Base-by-base conservation (phyloP, 2,329 filamentous ascomycete genomes). In the Microdochium trichocladiopsis region DNA sequence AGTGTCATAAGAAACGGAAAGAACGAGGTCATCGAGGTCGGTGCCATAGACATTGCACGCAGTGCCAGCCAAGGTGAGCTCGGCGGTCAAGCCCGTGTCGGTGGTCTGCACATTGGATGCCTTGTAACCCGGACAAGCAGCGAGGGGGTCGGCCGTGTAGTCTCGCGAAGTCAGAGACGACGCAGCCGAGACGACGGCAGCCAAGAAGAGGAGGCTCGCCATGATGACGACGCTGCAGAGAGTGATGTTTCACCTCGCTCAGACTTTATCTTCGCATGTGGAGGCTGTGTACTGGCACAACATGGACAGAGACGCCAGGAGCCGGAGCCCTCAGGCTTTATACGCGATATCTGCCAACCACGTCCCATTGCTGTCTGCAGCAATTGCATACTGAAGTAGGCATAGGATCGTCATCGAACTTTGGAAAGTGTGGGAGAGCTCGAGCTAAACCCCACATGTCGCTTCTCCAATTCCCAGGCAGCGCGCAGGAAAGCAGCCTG, bases 41-140 rank as follows among this genome's bases (percentile, higher is more conserved):
- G 75, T 85, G 0, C 86, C 86, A 55, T 89, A 90, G 14, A 78
- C 77, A 66, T 88, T 85, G 69, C 86, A 88, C 22, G 83, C 74
- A 24, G 72, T 60, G 0, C 85, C 86, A 18, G 84, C 83, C 23
- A 90, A 74, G 8, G 67, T 76, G 52, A 90, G 70, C 55, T 82
- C 77, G 4, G 86, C 87, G 1, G 78, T 84, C 50, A 89, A 67
- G 11, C 77, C 76, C 47, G 72, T 72, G 24, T 69, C 60, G 2
- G 68, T 76, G 41, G 72, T 72, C 57, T 72, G 67, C 22, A 86
- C 71, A 60, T 85, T 80, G 16, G 73, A 77, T 14, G 81, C 83
- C 21, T 66, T 72, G 64, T 87, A 87, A 9, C 83, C 83, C 1
- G 82, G 81, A 59, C 83, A 86, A 4, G 77, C 70, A 14, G 60